Conservation (phyloP, 305 asterid genomes). For the Striga hermonthica region DNA sequence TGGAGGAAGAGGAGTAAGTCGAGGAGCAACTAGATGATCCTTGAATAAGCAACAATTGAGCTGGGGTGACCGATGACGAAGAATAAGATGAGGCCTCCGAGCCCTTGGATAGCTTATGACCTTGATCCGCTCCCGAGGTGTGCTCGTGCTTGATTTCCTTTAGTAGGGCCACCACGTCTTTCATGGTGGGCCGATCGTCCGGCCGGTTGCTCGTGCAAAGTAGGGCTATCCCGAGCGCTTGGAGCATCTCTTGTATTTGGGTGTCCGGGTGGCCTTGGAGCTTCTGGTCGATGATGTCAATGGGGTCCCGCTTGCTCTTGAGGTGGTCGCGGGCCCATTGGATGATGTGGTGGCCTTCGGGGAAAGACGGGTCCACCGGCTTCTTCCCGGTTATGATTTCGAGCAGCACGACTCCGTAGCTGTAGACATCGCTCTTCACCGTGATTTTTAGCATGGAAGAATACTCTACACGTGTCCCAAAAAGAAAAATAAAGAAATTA, state of each 20-base stretch:
- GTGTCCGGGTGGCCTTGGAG: conserved; percentile 82
- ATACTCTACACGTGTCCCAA: conserved; percentile 47
- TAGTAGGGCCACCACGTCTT: conserved; percentile 79
- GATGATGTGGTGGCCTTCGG: conserved; percentile 70
- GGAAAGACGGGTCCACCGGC: conserved; percentile 77
- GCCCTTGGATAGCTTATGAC: conserved; percentile 39
- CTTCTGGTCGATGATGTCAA: conserved; percentile 56
- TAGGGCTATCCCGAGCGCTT: conserved; percentile 78
- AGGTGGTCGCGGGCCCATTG: conserved; percentile 82
- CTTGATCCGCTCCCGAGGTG: conserved; percentile 41
- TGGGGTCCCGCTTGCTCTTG: conserved; percentile 64
- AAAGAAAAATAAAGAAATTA: conserved; percentile 7
- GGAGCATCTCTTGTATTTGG: conserved; percentile 87
- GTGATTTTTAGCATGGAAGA: conserved; percentile 82
- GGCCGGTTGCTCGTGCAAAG: conserved; percentile 80
- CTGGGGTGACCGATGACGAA: conserved; percentile 57
- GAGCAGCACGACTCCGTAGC: conserved; percentile 82
- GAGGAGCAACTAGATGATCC: conserved; percentile 61
- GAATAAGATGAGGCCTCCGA: conserved; percentile 36
- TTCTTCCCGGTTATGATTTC: conserved; percentile 79
- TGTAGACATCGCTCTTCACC: conserved; percentile 76
- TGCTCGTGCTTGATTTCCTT: conserved; percentile 73
- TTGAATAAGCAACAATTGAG: conserved; percentile 63
- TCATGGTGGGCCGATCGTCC: conserved; percentile 83
- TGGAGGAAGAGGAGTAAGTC: conserved; percentile 63